These are phyloP conservation scores for Sugiyamaella valdiviana DNA, from an alignment of 805 yeast species.

Conservation along the genomic window DNA sequence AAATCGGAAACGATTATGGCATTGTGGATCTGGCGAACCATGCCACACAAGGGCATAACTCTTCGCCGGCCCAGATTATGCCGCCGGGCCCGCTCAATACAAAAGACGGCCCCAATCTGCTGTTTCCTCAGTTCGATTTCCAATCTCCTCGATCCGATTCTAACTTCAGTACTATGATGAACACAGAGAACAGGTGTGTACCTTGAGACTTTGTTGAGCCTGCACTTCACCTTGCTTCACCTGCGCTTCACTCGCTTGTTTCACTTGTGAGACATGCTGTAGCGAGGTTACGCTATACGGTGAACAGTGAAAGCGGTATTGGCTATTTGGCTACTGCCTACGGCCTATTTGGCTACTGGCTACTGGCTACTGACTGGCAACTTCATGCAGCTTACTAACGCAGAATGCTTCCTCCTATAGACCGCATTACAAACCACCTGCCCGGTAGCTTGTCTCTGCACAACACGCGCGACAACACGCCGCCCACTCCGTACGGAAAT, in stretches of 20 bases:
- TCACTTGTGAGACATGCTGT: no score
- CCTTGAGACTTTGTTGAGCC: no score
- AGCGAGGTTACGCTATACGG: no score
- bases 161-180: not conserved
- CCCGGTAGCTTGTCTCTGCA: not conserved
- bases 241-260: no score
- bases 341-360: no score
- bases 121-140: not conserved
- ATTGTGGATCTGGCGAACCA: not conserved
- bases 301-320: no score
- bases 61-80: not conserved
- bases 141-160: not conserved
- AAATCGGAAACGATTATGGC: not conserved
- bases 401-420: slow-evolving; percentile 7
- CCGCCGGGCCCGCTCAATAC: not conserved
- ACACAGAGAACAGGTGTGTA: not conserved
- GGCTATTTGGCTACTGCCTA: no score
- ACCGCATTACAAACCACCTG: slow-evolving; percentile 5
- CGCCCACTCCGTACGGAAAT: not conserved
- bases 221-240: no score
- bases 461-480: not conserved
- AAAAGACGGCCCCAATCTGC: not conserved
- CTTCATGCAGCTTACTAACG: no score
- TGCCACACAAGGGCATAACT: not conserved
- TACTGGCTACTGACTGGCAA: no score